These are phyloP conservation scores for Turritis glabra DNA, from an alignment of 345 rosid genomes.

Conservation along the genomic window DNA sequence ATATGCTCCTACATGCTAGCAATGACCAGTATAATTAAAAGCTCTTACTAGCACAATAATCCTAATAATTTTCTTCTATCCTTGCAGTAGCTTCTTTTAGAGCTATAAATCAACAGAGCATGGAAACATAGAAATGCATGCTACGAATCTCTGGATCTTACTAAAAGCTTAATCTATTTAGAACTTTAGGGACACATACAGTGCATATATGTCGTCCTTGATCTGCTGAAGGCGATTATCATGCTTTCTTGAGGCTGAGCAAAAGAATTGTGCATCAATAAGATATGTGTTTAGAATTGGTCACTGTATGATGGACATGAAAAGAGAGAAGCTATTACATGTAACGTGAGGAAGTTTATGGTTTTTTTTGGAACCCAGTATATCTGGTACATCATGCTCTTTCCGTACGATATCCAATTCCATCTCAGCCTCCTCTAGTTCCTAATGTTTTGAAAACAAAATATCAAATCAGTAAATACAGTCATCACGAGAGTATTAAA, in stretches of 20 bases:
- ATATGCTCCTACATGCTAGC: background rate
- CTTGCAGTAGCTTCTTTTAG: background rate
- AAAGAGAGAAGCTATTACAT: conserved; percentile 38
- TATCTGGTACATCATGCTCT: conserved; percentile 42
- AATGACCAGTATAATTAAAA: background rate
- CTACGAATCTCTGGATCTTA: background rate
- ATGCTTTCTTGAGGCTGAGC: conserved; percentile 51
- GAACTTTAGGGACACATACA: conserved; percentile 45
- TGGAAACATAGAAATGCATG: background rate
- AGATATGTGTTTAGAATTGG: background rate
- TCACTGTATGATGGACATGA: background rate
- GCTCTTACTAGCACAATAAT: background rate
- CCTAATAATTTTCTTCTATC: background rate
- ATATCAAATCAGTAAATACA: conserved; percentile 1
- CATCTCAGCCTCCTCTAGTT: conserved; percentile 73
- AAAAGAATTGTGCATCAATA: conserved; percentile 17
- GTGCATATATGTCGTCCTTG: conserved; percentile 57
- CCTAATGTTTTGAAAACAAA: conserved; percentile 44
- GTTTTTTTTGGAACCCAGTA: conserved; percentile 39
- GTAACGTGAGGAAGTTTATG: conserved; percentile 38
- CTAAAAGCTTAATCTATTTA: background rate
- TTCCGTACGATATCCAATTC: conserved; percentile 62
- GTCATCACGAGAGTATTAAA: background rate
- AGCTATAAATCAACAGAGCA: background rate
- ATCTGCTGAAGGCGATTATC: conserved; percentile 64